Evolutionary conservation across 805 yeast species (phyloP).

Genomic region (Ogataea salicorniae): DNA sequence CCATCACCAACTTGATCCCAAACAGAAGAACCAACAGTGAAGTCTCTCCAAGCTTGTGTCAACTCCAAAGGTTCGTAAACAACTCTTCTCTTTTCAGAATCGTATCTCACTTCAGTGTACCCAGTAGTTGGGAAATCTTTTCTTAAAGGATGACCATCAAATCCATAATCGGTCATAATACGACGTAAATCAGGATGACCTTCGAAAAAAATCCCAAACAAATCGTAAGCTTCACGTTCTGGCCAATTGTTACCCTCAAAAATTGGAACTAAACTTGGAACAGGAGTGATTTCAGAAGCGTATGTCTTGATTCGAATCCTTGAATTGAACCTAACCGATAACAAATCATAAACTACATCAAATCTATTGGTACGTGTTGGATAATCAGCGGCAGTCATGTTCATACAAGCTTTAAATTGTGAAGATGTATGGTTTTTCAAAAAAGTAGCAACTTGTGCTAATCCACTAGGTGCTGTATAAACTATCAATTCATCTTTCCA

Average conservation of each 20-base stretch:
- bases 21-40: constrained; percentile 79
- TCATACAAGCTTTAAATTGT: constrained; percentile 74
- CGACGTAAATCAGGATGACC: constrained; percentile 87
- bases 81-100: constrained; percentile 84
- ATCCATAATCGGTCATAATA: constrained; percentile 87
- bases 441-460: constrained; percentile 65
- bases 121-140: constrained; percentile 93
- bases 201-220: constrained; percentile 83
- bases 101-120: constrained; percentile 84
- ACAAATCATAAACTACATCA: constrained; percentile 79
- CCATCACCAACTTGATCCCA: constrained; percentile 94
- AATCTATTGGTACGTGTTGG: constrained; percentile 81
- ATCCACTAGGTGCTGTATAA: constrained; percentile 69
- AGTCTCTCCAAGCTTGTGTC: constrained; percentile 90
- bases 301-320: constrained; percentile 86
- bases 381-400: constrained; percentile 82
- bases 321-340: constrained; percentile 78
- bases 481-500: constrained; percentile 87
- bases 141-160: constrained; percentile 87
- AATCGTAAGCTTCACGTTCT: constrained; percentile 84
- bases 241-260: constrained; percentile 85
- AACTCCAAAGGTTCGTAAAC: constrained; percentile 87
- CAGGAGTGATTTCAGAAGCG: constrained; percentile 77
- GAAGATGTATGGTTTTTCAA: constrained; percentile 74
- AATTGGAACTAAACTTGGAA: constrained; percentile 69